A percentile compares a stretch with the other conserved stretches of the same genome.
Evolutionary conservation across 2,329 filamentous ascomycete species (phyloP).

Genomic region (Claviceps spartinae): DNA sequence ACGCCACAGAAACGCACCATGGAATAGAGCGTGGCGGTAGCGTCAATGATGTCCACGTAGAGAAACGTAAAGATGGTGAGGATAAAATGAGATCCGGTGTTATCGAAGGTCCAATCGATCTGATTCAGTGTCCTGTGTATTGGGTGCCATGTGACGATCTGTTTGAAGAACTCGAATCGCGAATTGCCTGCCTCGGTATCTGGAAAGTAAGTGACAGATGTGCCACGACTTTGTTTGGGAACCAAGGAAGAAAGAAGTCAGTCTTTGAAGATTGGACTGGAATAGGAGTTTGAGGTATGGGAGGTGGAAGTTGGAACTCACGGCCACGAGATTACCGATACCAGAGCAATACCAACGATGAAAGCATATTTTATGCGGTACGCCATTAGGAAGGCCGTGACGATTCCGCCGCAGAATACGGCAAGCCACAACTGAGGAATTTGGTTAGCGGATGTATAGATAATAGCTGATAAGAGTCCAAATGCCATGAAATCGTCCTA

Average conservation of each 20-base stretch:
- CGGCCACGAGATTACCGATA: conserved; percentile 65
- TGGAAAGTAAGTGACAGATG: conserved; percentile 60
- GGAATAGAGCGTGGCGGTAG: conserved; percentile 65
- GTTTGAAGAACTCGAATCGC: conserved; percentile 58
- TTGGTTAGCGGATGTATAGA: not conserved
- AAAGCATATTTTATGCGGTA: conserved; percentile 65
- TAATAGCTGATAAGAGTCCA: too few species aligned
- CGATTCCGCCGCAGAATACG: conserved; percentile 63
- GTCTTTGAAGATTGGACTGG: not conserved
- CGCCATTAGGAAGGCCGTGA: conserved; percentile 70
- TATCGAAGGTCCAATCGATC: conserved; percentile 50
- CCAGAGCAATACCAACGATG: conserved; percentile 56
- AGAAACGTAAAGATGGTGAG: conserved; percentile 65
- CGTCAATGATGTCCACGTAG: conserved; percentile 69
- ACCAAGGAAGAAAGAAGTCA: not conserved
- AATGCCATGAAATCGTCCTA: not conserved
- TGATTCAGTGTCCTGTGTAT: conserved; percentile 49
- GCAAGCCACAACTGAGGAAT: conserved; percentile 61
- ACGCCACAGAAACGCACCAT: conserved; percentile 64
- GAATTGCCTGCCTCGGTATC: conserved; percentile 48
- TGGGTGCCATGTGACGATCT: conserved; percentile 58
- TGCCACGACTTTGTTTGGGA: conserved; percentile 37
- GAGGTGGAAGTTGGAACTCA: conserved; percentile 23
- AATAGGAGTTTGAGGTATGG: not conserved
- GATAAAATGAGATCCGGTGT: conserved; percentile 47